Evolutionary conservation across 2,329 filamentous ascomycete species (phyloP).

Genomic region (Nemania abortiva): DNA sequence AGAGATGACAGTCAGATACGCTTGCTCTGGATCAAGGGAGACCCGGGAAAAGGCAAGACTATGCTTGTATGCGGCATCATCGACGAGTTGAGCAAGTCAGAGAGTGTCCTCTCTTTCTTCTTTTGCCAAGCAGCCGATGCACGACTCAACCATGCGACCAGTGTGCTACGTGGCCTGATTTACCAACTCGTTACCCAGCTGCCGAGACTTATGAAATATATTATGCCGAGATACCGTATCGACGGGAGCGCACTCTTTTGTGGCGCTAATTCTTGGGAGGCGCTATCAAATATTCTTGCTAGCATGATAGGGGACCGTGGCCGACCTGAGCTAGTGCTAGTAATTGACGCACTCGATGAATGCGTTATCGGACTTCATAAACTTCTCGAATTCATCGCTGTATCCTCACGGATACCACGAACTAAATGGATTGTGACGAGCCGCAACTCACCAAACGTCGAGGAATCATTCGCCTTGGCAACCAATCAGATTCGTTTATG

Average conservation of each 20-base stretch:
- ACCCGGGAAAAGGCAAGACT: conserved; percentile 59
- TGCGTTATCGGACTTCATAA: background rate
- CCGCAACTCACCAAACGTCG: background rate
- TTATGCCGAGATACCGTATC: background rate
- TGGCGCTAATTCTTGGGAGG: background rate
- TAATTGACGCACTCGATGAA: conserved; percentile 14
- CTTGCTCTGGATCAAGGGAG: conserved; percentile 56
- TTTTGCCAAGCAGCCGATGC: background rate
- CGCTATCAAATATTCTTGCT: background rate
- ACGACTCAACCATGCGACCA: background rate
- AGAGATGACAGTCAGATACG: background rate
- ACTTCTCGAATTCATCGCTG: background rate
- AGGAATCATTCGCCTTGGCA: no score
- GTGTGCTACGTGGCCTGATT: background rate
- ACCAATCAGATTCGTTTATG: no score
- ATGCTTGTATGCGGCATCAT: conserved; percentile 58
- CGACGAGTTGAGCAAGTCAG: conserved; percentile 45
- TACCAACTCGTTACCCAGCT: conserved; percentile 3
- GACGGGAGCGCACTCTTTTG: background rate
- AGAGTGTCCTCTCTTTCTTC: background rate
- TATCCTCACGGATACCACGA: background rate
- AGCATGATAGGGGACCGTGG: background rate
- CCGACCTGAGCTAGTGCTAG: background rate
- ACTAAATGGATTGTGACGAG: conserved; percentile 6
- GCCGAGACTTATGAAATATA: background rate